Evolutionary conservation across 495 filamentous ascomycete genomes (phyloP), one percentile per base, ranked within the genome.

Genomic region (Podospora comata): DNA sequence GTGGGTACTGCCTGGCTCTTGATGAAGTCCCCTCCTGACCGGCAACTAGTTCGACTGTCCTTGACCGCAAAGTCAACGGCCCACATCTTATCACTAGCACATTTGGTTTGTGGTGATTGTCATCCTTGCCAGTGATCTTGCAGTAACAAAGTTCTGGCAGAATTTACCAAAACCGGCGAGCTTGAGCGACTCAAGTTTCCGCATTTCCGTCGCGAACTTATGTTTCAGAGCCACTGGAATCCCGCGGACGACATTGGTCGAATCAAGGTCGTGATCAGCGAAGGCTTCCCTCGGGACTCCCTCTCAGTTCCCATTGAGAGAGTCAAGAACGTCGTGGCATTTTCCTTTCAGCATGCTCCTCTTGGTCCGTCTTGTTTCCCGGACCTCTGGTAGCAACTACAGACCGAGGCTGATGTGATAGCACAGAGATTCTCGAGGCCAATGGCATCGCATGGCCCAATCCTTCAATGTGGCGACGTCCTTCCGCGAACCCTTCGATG

Each of bases 291-390:
- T 1, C 74, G 84, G 15, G 82, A 85, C 56, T 83, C 83, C 5
- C 60, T 79, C 9, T 74, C 79, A 9, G 75, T 79, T 9, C 86
- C 87, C 0, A 90, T 93, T 67, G 88, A 92, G 71, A 80, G 88
- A 56, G 83, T 91, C 70, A 91, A 88, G 72, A 91, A 93, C 75
- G 74, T 92, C 26, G 86, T 94, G 60, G 85, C 84, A 5, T 93
- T 97, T 75, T 89, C 92, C 6, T 97, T 96, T 71, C 92, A 95
- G 74, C 92, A 94, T 84, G 92, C 91, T 60, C 93, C 93, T 5
- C 77, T 91, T 28, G 84, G 92, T 94, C 79, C 76, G 83, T 76
- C 58, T 55, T 28, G 19, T 20, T 1, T 13, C 13, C n/a, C 2
- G n/a, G n/a, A 44, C 19, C n/a, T 20, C 55, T 58, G 55, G 26